Evolutionary conservation across 1,139 yeast species (phyloP), one percentile per base, ranked within the genome.

Genomic region (Trichomonascaceae sp.): DNA sequence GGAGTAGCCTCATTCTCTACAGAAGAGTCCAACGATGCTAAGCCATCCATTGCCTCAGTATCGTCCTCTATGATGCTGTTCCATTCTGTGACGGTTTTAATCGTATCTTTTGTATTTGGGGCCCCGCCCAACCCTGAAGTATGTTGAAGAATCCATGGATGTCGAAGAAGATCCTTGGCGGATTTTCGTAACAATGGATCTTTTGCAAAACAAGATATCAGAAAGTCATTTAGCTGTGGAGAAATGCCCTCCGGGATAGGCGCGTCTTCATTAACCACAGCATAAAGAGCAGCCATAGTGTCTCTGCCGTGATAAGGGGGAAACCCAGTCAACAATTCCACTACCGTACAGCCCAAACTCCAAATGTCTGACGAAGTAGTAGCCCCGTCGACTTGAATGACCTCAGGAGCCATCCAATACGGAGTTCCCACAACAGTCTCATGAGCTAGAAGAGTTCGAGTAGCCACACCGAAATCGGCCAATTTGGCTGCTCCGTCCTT

Each of bases 281-380:
- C 96, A 72, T 88, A 96, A 60, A 93, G 76, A 0, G 96, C 91
- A 0, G 95, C 88, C 83, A 90, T 86, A 24, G 90, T 88, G 56
- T 85, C 84, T 55, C 86, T 72, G 51, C 88, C 85, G 59, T 86
- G 85, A 63, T 88, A 89, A 0, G 98, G 97, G 0, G 99, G 98
- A 53, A 83, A 78, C 0, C 89, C 96, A 0, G 96, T 86, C 53
- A 89, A 74, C 50, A 93, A 73, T 67, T 93, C 99, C 9, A 91
- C 82, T 3, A 91, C 81, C 0, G 98, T 93, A 17, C 97, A 96
- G 1, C 98, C 99, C 41, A 93, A 71, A n/a, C 96, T 87, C 98
- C 78, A 74, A 10, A 75, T 70, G 57, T 75, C 78, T 2, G 96
- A 87, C 0, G 95, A 87, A 0, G 95, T 83, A 44, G 95, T 85